phyloP scores from a whole-genome alignment of 1,284 basidiomycete genomes.

The Athelia sp. region DNA sequence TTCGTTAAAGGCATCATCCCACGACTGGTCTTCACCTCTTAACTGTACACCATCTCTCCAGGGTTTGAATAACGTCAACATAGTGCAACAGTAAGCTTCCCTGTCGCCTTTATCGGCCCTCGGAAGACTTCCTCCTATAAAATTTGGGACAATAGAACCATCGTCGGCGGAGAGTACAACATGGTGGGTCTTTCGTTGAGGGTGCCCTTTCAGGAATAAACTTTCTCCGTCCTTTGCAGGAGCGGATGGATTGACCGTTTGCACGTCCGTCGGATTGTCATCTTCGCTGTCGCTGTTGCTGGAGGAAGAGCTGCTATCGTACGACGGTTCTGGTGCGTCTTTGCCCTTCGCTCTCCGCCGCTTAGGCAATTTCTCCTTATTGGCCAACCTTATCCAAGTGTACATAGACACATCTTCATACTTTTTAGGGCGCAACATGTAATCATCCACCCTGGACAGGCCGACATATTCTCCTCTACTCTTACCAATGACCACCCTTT shows the following conservation, averaged over 20 bases:
- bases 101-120: conserved; percentile 13
- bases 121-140: conserved; percentile 12
- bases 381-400: conserved; percentile 17
- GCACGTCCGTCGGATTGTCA: too few relatives aligned
- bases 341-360: too few relatives aligned
- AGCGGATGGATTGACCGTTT: too few relatives aligned
- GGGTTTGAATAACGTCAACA: conserved; percentile 20
- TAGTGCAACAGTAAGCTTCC: conserved; percentile 16
- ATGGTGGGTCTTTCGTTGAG: too few relatives aligned
- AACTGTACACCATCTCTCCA: conserved; percentile 24
- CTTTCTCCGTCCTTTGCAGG: too few relatives aligned
- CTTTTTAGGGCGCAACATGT: conserved; percentile 11
- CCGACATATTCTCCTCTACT: background rate
- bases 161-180: too few relatives aligned
- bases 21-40: conserved; percentile 11
- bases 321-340: too few relatives aligned
- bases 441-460: conserved; percentile 1
- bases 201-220: too few relatives aligned
- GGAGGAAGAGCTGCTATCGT: too few relatives aligned
- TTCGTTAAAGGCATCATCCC: conserved; percentile 19
- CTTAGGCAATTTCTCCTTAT: conserved; percentile 3
- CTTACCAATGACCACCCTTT: background rate
- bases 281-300: too few relatives aligned
- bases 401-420: conserved; percentile 15
- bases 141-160: too few relatives aligned